These are phyloP conservation scores for Hypoxylon sp. DNA, from an alignment of 2,329 filamentous ascomycete genomes.

Conservation along the genomic window DNA sequence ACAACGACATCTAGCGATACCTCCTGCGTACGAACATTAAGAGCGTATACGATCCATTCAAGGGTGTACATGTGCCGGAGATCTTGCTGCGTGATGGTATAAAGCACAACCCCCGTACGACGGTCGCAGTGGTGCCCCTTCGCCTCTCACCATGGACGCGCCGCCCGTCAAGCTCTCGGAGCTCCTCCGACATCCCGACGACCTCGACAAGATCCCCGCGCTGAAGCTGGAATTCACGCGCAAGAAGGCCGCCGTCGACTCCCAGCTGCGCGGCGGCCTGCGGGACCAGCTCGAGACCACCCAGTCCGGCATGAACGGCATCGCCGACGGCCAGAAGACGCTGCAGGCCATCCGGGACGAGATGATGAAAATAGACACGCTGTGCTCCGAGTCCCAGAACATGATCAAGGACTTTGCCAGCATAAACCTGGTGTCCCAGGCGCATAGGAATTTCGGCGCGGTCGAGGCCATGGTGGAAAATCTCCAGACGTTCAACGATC, in stretches of 20 bases:
- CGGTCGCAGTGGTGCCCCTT: slow-evolving; percentile 46
- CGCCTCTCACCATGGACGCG: slow-evolving; percentile 67
- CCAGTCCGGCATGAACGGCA: slow-evolving; percentile 89
- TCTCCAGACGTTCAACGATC: slow-evolving; percentile 85
- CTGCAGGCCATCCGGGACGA: slow-evolving; percentile 96
- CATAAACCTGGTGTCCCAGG: slow-evolving; percentile 91
- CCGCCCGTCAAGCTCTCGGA: slow-evolving; percentile 86
- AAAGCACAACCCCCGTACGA: slow-evolving; percentile 29
- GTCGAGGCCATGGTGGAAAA: slow-evolving; percentile 94
- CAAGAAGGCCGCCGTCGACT: slow-evolving; percentile 92
- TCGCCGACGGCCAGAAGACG: slow-evolving; percentile 90
- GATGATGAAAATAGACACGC: slow-evolving; percentile 97
- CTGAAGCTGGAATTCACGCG: slow-evolving; percentile 93
- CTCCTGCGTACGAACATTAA: slow-evolving; percentile 2
- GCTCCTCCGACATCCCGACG: slow-evolving; percentile 93
- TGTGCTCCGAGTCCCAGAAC: slow-evolving; percentile 96
- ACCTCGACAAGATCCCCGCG: slow-evolving; percentile 93
- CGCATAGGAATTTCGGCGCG: slow-evolving; percentile 94
- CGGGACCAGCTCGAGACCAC: slow-evolving; percentile 95
- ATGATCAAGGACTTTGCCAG: slow-evolving; percentile 97
- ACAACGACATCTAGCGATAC: background rate
- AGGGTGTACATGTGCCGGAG: background rate
- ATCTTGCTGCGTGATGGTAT: slow-evolving; percentile 45
- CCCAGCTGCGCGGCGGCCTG: slow-evolving; percentile 87
- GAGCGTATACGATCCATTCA: background rate